These are phyloP conservation scores for Lasiosphaeria ovina DNA, from an alignment of 495 filamentous ascomycete species.

Conservation along the genomic window DNA sequence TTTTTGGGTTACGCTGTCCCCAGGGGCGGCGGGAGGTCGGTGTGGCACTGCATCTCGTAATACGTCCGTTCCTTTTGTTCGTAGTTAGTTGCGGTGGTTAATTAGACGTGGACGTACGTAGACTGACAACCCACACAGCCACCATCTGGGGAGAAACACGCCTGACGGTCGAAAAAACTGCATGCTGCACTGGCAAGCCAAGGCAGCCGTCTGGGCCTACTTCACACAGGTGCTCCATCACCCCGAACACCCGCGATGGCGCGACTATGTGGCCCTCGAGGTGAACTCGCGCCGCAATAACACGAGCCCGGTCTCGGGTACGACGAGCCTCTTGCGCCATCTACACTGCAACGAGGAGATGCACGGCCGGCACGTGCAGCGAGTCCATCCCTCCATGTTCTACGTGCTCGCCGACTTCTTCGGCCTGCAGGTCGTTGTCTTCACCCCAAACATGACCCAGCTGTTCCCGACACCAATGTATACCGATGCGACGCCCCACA, in stretches of 20 bases:
- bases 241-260: not conserved
- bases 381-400: not conserved
- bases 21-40: no score
- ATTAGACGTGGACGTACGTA: no score
- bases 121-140: no score
- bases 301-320: no score
- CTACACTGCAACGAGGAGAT: constrained; percentile 6
- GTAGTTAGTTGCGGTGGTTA: no score
- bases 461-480: not conserved
- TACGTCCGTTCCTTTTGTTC: no score
- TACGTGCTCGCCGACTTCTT: not conserved
- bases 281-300: not conserved
- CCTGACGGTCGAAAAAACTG: no score
- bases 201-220: constrained; percentile 5
- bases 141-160: no score
- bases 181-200: constrained; percentile 3
- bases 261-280: not conserved
- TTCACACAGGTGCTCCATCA: constrained; percentile 5
- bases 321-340: not conserved
- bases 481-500: not conserved
- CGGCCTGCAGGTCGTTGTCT: not conserved
- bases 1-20: no score
- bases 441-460: not conserved
- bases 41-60: no score
- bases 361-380: not conserved